Percentiles rank a stretch among this genome's conserved stretches.
Conservation (phyloP, 768 basidiomycete species). For the Mycena leptocephala region DNA sequence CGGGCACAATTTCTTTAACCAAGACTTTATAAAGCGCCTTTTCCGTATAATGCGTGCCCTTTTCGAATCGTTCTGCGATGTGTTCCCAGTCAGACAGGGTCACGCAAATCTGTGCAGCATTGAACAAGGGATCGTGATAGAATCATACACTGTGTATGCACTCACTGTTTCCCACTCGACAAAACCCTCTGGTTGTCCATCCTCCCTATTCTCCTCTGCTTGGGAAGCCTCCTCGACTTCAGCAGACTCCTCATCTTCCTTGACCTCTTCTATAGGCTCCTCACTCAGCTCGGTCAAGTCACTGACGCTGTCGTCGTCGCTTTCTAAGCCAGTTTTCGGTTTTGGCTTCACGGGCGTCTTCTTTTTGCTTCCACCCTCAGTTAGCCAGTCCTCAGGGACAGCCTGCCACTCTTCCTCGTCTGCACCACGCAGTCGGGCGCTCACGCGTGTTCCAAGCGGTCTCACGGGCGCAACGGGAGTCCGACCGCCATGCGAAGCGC, state of each 20-base stretch:
- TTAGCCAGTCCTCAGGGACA: slow-evolving; percentile 82
- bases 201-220: slow-evolving; percentile 39
- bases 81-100: slow-evolving; percentile 90
- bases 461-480: slow-evolving; percentile 41
- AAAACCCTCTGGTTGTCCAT: slow-evolving; percentile 66
- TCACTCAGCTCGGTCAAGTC: slow-evolving; percentile 85
- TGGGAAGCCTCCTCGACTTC: slow-evolving; percentile 24
- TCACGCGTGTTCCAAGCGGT: slow-evolving; percentile 73
- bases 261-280: slow-evolving; percentile 42
- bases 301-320: slow-evolving; percentile 75
- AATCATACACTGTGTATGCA: slow-evolving; percentile 24
- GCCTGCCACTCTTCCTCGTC: slow-evolving; percentile 84
- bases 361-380: slow-evolving; percentile 34
- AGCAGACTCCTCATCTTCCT: neutral
- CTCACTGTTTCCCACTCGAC: slow-evolving; percentile 95
- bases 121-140: neutral
- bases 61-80: slow-evolving; percentile 82
- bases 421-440: slow-evolving; percentile 74
- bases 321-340: slow-evolving; percentile 72
- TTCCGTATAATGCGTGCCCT: slow-evolving; percentile 85
- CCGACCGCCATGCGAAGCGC: slow-evolving; percentile 19
- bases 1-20: slow-evolving; percentile 77
- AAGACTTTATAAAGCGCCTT: slow-evolving; percentile 83
- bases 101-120: slow-evolving; percentile 77
- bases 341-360: slow-evolving; percentile 31